Percentiles rank a stretch among this genome's conserved stretches.
Conservation (phyloP, 1,284 basidiomycete genomes). For the Rhizoctonia solani region DNA sequence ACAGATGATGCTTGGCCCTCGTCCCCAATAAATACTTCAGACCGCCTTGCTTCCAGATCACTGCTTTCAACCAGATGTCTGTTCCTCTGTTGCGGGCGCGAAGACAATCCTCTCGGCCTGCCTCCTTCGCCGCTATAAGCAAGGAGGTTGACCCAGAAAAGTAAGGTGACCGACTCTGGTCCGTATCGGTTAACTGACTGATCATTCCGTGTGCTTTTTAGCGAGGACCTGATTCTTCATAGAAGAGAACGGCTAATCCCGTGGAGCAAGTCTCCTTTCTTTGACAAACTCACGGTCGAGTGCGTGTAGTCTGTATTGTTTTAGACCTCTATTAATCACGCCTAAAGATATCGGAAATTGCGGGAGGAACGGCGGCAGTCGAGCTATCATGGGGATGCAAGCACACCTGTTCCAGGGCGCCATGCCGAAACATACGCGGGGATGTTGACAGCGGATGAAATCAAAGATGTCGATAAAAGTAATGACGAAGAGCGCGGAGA, state of each 20-base stretch:
- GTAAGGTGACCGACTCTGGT: not conserved
- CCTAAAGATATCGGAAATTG: slow-evolving; percentile 15
- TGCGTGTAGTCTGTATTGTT: not conserved
- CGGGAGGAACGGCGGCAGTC: slow-evolving; percentile 1
- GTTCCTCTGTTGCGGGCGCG: slow-evolving; percentile 5
- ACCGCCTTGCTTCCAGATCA: too few relatives aligned
- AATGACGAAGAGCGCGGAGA: slow-evolving; percentile 33
- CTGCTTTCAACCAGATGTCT: too few relatives aligned
- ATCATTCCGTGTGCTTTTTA: too few relatives aligned
- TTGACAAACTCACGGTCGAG: slow-evolving; percentile 11
- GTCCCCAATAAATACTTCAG: too few relatives aligned
- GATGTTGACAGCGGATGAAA: slow-evolving; percentile 30
- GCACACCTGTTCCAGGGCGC: not conserved
- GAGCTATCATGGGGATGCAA: not conserved
- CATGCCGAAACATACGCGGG: not conserved
- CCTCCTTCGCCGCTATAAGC: slow-evolving; percentile 12
- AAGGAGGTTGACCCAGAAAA: slow-evolving; percentile 21
- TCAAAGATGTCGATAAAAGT: slow-evolving; percentile 23
- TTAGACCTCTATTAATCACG: not conserved
- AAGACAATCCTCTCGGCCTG: slow-evolving; percentile 2
- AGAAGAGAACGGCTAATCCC: slow-evolving; percentile 30
- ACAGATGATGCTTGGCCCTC: too few relatives aligned
- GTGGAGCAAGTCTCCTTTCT: slow-evolving; percentile 17
- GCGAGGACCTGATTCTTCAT: slow-evolving; percentile 30
- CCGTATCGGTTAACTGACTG: not conserved